Conservation (phyloP, 805 yeast genomes). For the Barnettozyma vustinii region DNA sequence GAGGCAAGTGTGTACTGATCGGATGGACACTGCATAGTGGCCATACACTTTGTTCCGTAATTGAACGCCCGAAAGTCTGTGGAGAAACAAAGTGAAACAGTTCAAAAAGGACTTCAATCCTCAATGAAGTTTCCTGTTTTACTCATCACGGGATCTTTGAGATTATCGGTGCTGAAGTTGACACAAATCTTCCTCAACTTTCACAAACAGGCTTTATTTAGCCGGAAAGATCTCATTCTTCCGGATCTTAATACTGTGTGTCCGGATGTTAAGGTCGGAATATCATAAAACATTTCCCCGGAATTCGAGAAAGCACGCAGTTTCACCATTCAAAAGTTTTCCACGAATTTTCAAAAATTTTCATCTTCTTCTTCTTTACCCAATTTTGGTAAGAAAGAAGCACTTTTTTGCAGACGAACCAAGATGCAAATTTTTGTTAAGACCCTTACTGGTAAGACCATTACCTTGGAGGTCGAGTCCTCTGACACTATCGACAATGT, state of each 20-base stretch:
- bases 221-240: neutral
- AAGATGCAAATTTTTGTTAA: conserved; percentile 96
- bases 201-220: neutral
- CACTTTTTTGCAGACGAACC: conserved; percentile 42
- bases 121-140: neutral
- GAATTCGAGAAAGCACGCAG: neutral
- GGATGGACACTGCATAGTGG: neutral
- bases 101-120: too few relatives aligned
- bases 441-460: conserved; percentile 99
- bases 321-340: neutral
- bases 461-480: conserved; percentile 96
- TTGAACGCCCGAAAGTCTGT: too few relatives aligned
- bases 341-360: conserved; percentile 3
- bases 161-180: neutral
- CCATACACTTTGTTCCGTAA: neutral
- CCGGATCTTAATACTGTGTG: neutral
- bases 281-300: neutral
- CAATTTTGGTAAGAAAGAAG: conserved; percentile 18
- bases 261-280: conserved; percentile 2
- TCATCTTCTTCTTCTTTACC: conserved; percentile 2
- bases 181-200: neutral
- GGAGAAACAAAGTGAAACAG: too few relatives aligned
- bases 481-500: conserved; percentile 97
- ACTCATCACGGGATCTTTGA: neutral
- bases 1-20: neutral